phyloP scores from a whole-genome alignment of 805 yeast species.

The Yueomyces sp. region DNA sequence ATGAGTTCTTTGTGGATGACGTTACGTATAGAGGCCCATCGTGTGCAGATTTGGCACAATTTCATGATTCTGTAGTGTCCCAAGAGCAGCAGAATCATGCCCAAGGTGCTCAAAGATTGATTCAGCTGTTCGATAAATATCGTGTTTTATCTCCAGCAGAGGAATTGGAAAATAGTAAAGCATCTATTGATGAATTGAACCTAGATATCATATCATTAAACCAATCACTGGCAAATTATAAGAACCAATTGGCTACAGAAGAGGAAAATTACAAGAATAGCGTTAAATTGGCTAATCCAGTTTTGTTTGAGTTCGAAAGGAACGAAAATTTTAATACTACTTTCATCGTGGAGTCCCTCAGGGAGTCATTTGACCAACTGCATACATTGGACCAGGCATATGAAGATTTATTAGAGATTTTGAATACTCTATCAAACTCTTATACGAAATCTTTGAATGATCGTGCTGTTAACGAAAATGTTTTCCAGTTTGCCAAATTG shows the following conservation, averaged over 20 bases:
- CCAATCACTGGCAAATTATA: constrained; percentile 5
- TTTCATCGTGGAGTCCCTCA: constrained; percentile 5
- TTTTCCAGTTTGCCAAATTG: constrained; percentile 36
- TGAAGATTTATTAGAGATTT: constrained; percentile 21
- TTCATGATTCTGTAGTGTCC: constrained; percentile 14
- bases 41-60: constrained; percentile 19
- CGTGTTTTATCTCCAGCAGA: constrained; percentile 10
- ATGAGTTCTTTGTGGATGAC: constrained; percentile 35
- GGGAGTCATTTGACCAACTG: constrained; percentile 7
- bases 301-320: constrained; percentile 12
- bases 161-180: constrained; percentile 2
- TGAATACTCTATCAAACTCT: constrained; percentile 36
- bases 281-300: constrained; percentile 12
- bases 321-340: constrained; percentile 2
- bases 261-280: constrained; percentile 8
- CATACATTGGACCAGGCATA: constrained; percentile 11
- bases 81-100: constrained; percentile 46
- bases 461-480: constrained; percentile 67
- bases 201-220: constrained; percentile 4
- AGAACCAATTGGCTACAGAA: constrained; percentile 12
- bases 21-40: constrained; percentile 1
- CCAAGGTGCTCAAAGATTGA: constrained; percentile 32
- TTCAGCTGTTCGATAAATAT: constrained; percentile 9
- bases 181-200: constrained; percentile 2
- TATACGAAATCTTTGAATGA: constrained; percentile 82